A percentile compares a stretch with the other conserved stretches of the same genome.
These are phyloP conservation scores for Panicum miliaceum DNA, from an alignment of 176 grass and related monocot genomes.

Conservation along the genomic window DNA sequence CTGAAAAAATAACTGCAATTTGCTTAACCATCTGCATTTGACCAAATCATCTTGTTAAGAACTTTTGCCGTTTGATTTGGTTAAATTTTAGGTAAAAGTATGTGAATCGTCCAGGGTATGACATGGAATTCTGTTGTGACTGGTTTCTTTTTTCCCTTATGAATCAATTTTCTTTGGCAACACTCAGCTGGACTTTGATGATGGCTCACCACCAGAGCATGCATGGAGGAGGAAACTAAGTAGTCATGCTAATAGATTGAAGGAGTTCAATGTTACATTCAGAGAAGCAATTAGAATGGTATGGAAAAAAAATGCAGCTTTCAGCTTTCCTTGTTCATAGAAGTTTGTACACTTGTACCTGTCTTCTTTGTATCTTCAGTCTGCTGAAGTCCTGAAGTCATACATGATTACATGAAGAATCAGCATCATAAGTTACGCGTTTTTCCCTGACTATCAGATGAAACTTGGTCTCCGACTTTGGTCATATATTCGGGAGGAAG, in stretches of 20 bases:
- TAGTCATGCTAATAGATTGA: constrained; percentile 92
- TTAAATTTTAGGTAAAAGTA: constrained; percentile 11
- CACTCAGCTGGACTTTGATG: constrained; percentile 88
- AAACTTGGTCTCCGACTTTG: constrained; percentile 95
- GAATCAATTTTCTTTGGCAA: constrained; percentile 13
- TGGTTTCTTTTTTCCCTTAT: not conserved
- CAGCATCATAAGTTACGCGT: constrained; percentile 29
- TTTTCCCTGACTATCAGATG: constrained; percentile 52
- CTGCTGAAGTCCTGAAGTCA: constrained; percentile 28
- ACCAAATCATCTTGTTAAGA: not conserved
- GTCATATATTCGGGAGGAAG: constrained; percentile 98
- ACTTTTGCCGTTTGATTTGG: constrained; percentile 3
- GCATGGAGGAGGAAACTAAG: constrained; percentile 93
- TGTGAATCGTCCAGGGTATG: not conserved
- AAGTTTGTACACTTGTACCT: not conserved
- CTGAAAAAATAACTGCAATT: constrained; percentile 3
- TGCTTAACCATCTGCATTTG: not conserved
- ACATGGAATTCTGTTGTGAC: constrained; percentile 8
- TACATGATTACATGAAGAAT: not conserved
- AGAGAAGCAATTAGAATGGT: constrained; percentile 95
- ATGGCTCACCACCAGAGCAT: constrained; percentile 79
- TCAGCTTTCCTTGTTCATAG: constrained; percentile 9
- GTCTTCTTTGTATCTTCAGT: constrained; percentile 24
- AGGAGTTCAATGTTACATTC: constrained; percentile 94
- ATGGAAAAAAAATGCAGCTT: constrained; percentile 29